Evolutionary conservation across 139 green algal genomes (phyloP), one percentile per base, ranked within the genome.

Genomic region (Zygnema cylindricum): DNA sequence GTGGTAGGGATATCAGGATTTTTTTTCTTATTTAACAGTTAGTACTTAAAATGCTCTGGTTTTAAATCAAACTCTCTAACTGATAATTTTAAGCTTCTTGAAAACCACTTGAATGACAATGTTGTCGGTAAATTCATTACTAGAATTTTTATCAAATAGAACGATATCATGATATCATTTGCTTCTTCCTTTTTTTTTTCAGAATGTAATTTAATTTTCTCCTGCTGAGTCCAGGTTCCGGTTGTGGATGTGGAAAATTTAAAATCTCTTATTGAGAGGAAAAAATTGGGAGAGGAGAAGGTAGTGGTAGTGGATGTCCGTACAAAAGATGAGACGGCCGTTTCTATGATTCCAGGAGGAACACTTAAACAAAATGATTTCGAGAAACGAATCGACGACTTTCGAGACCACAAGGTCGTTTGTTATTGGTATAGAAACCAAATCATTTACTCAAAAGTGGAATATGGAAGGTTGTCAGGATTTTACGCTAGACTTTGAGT

Each of bases 401-500:
- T 85, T n/a, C 30, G 1, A 3, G 86, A 92, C 33, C 75, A 83
- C 2, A 88, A 42, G 32, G 69, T 94, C 7, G 91, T 94, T 1
- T 77, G 23, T 22, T 94, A 94, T 84, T 95, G 93, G 83, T 88
- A 22, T 85, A 23, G 16, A 38, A 2, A 84, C 41, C 33, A 7
- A 63, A 35, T 81, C 43, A 81, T 21, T 81, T 38, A 21, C 43
- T 21, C 73, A 16, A 81, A 39, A 42, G 16, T 38, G 16, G 16
- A 38, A 16, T 35, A 57, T 57, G 21, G 22, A 16, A 57, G 16
- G 21, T 38, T 81, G 22, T 81, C 42, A 32, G 16, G 73, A 11
- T 81, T 16, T 35, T 11, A 81, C 43, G 22, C 30, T 38, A 22
- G 42, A 38, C 73, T 81, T 81, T 11, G 22, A 81, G 73, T 81